Evolutionary conservation across 2,329 filamentous ascomycete genomes (phyloP).

Genomic region (Emericellopsis cladophorae): DNA sequence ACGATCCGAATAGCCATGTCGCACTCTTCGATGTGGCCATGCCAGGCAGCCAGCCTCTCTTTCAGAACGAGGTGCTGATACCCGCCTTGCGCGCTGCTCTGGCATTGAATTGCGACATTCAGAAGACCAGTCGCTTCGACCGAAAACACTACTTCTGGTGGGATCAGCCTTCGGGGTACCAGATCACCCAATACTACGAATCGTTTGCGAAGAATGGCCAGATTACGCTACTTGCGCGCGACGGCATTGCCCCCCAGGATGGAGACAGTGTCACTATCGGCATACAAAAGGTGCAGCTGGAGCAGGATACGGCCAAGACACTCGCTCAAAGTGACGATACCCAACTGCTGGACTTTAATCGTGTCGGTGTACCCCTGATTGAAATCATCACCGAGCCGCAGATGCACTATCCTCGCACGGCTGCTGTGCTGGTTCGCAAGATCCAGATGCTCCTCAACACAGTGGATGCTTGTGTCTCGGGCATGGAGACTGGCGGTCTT

Average conservation of each 20-base stretch:
- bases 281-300: conserved; percentile 91
- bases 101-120: conserved; percentile 68
- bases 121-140: conserved; percentile 73
- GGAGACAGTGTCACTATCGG: conserved; percentile 59
- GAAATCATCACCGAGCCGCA: conserved; percentile 91
- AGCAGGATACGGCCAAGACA: conserved; percentile 96
- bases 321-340: conserved; percentile 60
- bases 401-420: conserved; percentile 76
- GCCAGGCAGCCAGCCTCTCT: conserved; percentile 76
- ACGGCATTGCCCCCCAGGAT: conserved; percentile 68
- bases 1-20: conserved; percentile 72
- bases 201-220: conserved; percentile 58
- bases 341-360: conserved; percentile 85
- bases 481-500: conserved; percentile 87
- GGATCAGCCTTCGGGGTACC: conserved; percentile 92
- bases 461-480: conserved; percentile 75
- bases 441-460: conserved; percentile 69
- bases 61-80: conserved; percentile 72
- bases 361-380: conserved; percentile 79
- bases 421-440: conserved; percentile 80
- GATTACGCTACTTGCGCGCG: conserved; percentile 58
- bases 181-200: conserved; percentile 92
- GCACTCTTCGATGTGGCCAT: conserved; percentile 81
- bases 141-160: conserved; percentile 99
- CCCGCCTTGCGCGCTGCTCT: conserved; percentile 85